phyloP scores from a whole-genome alignment of 805 yeast genomes.

The Lipomyces lipofer region DNA sequence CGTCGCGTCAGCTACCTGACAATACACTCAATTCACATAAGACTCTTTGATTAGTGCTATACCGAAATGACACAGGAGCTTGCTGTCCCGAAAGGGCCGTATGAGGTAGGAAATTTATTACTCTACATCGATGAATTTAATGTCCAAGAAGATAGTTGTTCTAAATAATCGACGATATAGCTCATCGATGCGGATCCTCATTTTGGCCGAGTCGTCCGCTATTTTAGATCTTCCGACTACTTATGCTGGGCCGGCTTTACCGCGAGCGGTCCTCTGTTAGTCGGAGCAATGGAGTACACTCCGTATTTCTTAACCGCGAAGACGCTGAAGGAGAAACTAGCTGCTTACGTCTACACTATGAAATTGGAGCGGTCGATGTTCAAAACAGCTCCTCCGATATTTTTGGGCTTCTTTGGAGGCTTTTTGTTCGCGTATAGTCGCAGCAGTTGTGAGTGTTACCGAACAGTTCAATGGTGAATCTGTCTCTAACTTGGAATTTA shows the following conservation, averaged over 20 bases:
- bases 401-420: slow-evolving; percentile 65
- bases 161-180: no score
- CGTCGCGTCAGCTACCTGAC: no score
- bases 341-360: slow-evolving; percentile 5
- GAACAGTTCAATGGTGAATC: no score
- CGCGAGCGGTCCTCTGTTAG: slow-evolving; percentile 51
- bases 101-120: slow-evolving; percentile 12
- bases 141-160: no score
- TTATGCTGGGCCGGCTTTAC: slow-evolving; percentile 51
- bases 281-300: slow-evolving; percentile 46
- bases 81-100: slow-evolving; percentile 14
- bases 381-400: slow-evolving; percentile 10
- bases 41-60: no score
- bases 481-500: no score
- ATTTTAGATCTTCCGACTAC: slow-evolving; percentile 69
- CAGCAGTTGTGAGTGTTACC: slow-evolving; percentile 17
- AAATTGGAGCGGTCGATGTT: not conserved
- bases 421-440: slow-evolving; percentile 65
- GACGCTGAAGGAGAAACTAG: not conserved
- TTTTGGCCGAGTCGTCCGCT: slow-evolving; percentile 67
- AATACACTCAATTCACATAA: no score
- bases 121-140: not conserved
- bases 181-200: slow-evolving; percentile 78
- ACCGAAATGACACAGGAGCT: no score
- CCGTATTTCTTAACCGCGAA: slow-evolving; percentile 35